Evolutionary conservation across 805 yeast species (phyloP).

Genomic region (Hanseniaspora nectarophila): DNA sequence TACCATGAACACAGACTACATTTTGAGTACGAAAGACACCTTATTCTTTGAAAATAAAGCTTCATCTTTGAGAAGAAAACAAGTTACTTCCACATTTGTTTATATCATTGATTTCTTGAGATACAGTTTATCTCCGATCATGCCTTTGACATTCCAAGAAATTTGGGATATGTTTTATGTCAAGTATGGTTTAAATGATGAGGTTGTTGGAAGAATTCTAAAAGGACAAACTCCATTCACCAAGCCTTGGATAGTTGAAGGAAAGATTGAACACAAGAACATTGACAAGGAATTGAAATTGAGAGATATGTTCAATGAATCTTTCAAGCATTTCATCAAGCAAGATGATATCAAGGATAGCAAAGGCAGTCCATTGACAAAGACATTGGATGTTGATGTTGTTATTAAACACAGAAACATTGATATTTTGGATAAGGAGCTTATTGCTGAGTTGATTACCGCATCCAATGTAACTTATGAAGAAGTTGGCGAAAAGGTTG

Average conservation of each 20-base stretch:
- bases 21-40: conserved; percentile 75
- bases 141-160: conserved; percentile 79
- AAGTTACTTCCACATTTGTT: conserved; percentile 52
- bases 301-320: conserved; percentile 19
- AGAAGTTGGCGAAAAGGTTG: conserved; percentile 16
- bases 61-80: conserved; percentile 21
- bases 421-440: conserved; percentile 27
- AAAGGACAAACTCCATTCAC: conserved; percentile 15
- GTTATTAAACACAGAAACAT: conserved; percentile 15
- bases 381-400: conserved; percentile 26
- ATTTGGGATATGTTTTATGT: conserved; percentile 48
- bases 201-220: conserved; percentile 16
- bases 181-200: conserved; percentile 14
- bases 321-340: conserved; percentile 11
- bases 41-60: conserved; percentile 53
- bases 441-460: conserved; percentile 47
- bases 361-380: conserved; percentile 17
- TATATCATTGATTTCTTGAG: conserved; percentile 50
- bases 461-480: conserved; percentile 47
- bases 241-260: conserved; percentile 9
- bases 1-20: conserved; percentile 69
- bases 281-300: conserved; percentile 18
- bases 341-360: neutral
- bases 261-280: conserved; percentile 16
- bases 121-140: conserved; percentile 64